Base-by-base conservation (phyloP, 2,329 filamentous ascomycete species). In the Septoria petroselini region DNA sequence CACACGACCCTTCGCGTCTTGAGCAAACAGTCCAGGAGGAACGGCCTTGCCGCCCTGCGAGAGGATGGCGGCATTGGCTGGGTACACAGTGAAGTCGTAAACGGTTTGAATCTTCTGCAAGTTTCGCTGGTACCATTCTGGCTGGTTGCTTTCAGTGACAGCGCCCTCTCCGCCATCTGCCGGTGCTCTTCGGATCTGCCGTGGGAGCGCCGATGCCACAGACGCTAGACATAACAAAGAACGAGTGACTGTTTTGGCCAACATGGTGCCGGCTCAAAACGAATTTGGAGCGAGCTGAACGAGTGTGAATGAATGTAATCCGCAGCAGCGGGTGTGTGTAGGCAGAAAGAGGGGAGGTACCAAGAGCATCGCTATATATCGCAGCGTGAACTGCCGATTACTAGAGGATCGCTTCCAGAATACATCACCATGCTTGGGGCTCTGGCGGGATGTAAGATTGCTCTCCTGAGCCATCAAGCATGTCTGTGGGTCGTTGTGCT, bases 61-160 rank as follows among this genome's bases (percentile, higher is more conserved):
- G 48, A 72, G 60, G 37, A 74, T 67, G 7, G 65, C 62, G 3
- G 68, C 42, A 46, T 72, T 68, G 40, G 68, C 67, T 6, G 70
- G 70, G 52, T 67, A 72, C 48, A 71, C 66, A 29, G 68, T 72
- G 18, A 70, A 62, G 55, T 71, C 69, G 62, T 73, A 73, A 50
- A 73, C 70, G 33, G 55, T 53, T 29, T 64, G 62, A 40, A 72
- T 65, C 17, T 70, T 72, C 34, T 64, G 58, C 52, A 68, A 58
- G 52, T 72, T 72, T 52, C 70, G 68, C 15, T 50, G 40, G 23
- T 41, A 44, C 45, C 41, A 44, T 38, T 41, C 50, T 21, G 35
- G 46, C 46, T 41, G 46, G 31, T 49, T 50, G 14, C 31, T 25
- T 7, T 41, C 12, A 9, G 41, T 25, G 5, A 45, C 29, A 33